phyloP scores from a whole-genome alignment of 2,329 filamentous ascomycete species.

The Phyllosticta citribraziliensis region DNA sequence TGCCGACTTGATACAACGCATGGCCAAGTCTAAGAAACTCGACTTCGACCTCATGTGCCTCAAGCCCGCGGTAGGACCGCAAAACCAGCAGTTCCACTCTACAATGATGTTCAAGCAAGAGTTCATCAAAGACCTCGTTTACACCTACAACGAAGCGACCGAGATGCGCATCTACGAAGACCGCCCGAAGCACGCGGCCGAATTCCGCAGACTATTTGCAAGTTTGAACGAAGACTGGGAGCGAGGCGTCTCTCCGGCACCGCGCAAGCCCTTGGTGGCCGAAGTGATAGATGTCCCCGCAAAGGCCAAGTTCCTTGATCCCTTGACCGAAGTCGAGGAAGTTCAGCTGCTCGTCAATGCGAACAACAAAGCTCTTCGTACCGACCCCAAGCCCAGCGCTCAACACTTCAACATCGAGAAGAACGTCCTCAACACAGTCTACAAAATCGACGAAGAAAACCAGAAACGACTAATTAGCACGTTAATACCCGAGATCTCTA shows the following conservation, averaged over 20 bases:
- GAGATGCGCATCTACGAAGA: constrained; percentile 67
- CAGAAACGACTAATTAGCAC: constrained; percentile 54
- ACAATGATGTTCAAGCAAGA: constrained; percentile 92
- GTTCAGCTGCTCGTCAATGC: constrained; percentile 82
- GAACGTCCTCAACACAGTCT: constrained; percentile 84
- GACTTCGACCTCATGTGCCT: constrained; percentile 82
- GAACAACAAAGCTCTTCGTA: constrained; percentile 59
- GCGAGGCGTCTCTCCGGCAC: constrained; percentile 30
- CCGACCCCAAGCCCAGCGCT: constrained; percentile 35
- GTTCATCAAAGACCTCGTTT: constrained; percentile 69
- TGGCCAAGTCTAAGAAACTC: constrained; percentile 65
- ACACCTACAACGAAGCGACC: constrained; percentile 74
- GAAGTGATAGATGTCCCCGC: constrained; percentile 86
- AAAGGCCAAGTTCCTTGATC: constrained; percentile 61
- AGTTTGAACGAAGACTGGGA: constrained; percentile 60
- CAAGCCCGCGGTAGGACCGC: constrained; percentile 75
- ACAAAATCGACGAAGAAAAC: constrained; percentile 66
- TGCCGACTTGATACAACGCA: constrained; percentile 68
- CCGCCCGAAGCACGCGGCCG: constrained; percentile 57
- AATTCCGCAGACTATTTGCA: constrained; percentile 75
- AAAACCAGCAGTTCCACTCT: constrained; percentile 63
- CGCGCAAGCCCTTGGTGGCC: constrained; percentile 56
- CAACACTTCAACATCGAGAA: constrained; percentile 65
- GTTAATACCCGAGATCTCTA: constrained; percentile 42
- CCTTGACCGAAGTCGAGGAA: constrained; percentile 68